phyloP scores from a whole-genome alignment of 345 rosid species.

The Eucalyptus marginata region DNA sequence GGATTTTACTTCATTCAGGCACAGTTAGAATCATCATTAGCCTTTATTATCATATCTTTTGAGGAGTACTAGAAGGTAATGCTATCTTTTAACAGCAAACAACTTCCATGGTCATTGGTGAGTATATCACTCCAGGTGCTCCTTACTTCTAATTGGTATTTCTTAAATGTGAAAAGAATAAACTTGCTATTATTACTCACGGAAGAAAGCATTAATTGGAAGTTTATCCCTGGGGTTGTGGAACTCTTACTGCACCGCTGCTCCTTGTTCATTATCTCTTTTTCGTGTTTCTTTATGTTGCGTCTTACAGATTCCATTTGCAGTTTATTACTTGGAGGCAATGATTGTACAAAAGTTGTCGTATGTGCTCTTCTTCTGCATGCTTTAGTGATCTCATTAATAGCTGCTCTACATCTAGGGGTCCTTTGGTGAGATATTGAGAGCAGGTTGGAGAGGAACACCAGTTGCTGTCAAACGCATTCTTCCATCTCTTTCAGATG shows the following conservation, averaged over 20 bases:
- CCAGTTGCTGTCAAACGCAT: constrained; percentile 96
- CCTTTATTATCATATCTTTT: neutral
- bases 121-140: neutral
- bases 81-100: neutral
- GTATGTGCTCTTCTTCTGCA: neutral
- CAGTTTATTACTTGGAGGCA: neutral
- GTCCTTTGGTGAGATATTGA: constrained; percentile 96
- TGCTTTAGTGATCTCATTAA: neutral
- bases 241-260: neutral
- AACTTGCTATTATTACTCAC: neutral
- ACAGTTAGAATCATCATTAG: neutral
- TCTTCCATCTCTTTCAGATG: constrained; percentile 97
- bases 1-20: neutral
- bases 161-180: neutral
- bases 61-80: neutral
- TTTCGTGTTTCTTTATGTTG: neutral
- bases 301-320: neutral
- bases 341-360: neutral
- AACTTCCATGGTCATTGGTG: neutral
- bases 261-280: neutral
- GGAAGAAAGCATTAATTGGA: neutral
- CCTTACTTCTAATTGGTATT: neutral
- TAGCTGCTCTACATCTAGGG: constrained; percentile 38
- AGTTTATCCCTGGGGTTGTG: neutral
- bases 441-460: constrained; percentile 96